phyloP scores from a whole-genome alignment of 345 rosid species.

The Murraya paniculata region DNA sequence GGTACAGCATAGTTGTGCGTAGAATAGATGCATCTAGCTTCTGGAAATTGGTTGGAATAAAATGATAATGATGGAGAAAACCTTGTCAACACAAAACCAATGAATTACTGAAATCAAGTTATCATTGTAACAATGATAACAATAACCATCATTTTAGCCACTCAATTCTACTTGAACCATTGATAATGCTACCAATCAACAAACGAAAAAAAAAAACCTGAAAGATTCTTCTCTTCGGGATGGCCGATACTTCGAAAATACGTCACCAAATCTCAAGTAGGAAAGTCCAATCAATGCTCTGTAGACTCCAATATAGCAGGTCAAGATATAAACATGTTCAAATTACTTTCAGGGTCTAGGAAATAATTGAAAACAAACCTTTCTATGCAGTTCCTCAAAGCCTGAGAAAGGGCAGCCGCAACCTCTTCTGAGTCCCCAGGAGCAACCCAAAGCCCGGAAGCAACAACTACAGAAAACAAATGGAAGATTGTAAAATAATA shows the following conservation, averaged over 20 bases:
- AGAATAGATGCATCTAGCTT: background rate
- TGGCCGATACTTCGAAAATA: constrained; percentile 77
- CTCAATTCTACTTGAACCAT: background rate
- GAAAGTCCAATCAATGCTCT: constrained; percentile 72
- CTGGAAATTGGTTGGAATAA: background rate
- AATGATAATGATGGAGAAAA: background rate
- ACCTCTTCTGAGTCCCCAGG: constrained; percentile 99
- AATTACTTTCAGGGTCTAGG: constrained; percentile 4
- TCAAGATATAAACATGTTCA: constrained; percentile 15
- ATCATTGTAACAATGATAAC: background rate
- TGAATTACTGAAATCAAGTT: background rate
- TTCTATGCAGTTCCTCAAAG: constrained; percentile 85
- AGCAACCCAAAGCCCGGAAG: constrained; percentile 94
- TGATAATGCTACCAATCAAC: background rate
- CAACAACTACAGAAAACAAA: constrained; percentile 58
- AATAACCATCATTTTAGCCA: background rate
- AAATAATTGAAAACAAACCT: constrained; percentile 51
- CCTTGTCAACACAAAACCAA: background rate
- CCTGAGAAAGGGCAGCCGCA: constrained; percentile 87
- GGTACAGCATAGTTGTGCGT: background rate
- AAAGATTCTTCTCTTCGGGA: constrained; percentile 67
- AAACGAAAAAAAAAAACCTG: constrained; percentile 45
- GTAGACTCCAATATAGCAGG: constrained; percentile 27
- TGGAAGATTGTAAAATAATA: constrained; percentile 11
- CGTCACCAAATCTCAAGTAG: constrained; percentile 95